A percentile compares a stretch with the other conserved stretches of the same genome.
Evolutionary conservation across 2,329 filamentous ascomycete species (phyloP).

Genomic region (Pezizomycotina sp.): DNA sequence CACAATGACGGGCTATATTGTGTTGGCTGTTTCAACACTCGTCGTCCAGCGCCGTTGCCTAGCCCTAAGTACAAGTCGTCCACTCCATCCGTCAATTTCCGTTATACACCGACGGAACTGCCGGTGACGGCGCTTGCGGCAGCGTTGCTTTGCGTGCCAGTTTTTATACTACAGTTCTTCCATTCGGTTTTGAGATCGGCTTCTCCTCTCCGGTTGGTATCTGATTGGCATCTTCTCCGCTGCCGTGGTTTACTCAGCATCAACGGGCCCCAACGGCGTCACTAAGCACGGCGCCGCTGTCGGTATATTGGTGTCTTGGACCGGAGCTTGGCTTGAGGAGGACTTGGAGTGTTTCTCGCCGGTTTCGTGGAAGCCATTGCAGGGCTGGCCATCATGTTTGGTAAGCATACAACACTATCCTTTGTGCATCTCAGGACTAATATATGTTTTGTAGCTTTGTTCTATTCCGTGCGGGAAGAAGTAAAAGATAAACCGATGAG

Average conservation of each 20-base stretch:
- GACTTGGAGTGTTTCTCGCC: conserved; percentile 7
- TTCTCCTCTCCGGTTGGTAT: conserved; percentile 17
- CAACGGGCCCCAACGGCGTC: conserved; percentile 2
- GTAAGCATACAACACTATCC: conserved; percentile 1
- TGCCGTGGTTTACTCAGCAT: conserved; percentile 6
- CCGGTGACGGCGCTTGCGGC: conserved; percentile 9
- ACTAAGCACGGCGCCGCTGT: conserved; percentile 3
- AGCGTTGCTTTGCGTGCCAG: conserved; percentile 6
- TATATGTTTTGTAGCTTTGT: too few relatives aligned
- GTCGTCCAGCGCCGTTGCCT: conserved; percentile 11
- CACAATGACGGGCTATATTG: conserved; percentile 9
- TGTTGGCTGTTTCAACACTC: conserved; percentile 3
- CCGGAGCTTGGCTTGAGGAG: conserved; percentile 8
- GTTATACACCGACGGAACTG: conserved; percentile 9
- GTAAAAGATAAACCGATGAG: background rate
- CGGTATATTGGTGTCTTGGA: too few relatives aligned
- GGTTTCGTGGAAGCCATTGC: conserved; percentile 12
- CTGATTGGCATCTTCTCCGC: conserved; percentile 11
- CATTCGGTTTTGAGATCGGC: conserved; percentile 5
- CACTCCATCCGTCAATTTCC: background rate
- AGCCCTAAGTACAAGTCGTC: background rate
- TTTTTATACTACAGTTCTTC: conserved; percentile 10
- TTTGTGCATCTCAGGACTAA: too few relatives aligned
- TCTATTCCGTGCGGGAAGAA: too few relatives aligned
- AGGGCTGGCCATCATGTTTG: conserved; percentile 6